phyloP scores from a whole-genome alignment of 192 early-diverging fungal genomes.

The Paraglomus occultum region DNA sequence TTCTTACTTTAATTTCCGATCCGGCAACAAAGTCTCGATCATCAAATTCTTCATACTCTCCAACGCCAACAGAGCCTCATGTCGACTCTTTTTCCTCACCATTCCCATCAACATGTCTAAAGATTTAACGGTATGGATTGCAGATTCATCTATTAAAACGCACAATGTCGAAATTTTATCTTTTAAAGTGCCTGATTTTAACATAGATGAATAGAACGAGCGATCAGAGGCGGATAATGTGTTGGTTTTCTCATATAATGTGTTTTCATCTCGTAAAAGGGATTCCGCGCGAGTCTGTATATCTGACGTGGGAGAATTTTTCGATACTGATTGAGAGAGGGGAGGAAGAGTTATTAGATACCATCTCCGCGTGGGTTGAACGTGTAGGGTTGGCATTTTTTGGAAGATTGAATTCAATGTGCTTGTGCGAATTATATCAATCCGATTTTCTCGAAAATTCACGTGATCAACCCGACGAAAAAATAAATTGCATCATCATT shows the following conservation, averaged over 20 bases:
- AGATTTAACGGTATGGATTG: slow-evolving; percentile 73
- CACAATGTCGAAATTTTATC: slow-evolving; percentile 95
- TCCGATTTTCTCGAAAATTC: no score
- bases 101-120: slow-evolving; percentile 78
- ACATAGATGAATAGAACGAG: slow-evolving; percentile 82
- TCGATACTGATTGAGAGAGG: no score
- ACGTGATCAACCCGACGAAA: no score
- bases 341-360: no score
- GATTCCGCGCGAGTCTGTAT: slow-evolving; percentile 49
- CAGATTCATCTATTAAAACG: slow-evolving; percentile 88
- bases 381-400: no score
- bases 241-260: slow-evolving; percentile 50
- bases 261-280: slow-evolving; percentile 66
- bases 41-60: slow-evolving; percentile 90
- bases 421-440: no score
- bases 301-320: slow-evolving; percentile 17
- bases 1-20: slow-evolving; percentile 74
- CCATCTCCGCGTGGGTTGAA: no score
- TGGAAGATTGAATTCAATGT: no score
- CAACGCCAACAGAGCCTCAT: slow-evolving; percentile 83
- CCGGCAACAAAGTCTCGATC: slow-evolving; percentile 73
- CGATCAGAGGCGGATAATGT: slow-evolving; percentile 69
- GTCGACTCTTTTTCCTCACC: slow-evolving; percentile 87
- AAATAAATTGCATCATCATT: no score
- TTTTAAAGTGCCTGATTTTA: slow-evolving; percentile 87